Evolutionary conservation across 1,139 yeast species (phyloP), one percentile per base, ranked within the genome.

Genomic region (Pichia sp.): DNA sequence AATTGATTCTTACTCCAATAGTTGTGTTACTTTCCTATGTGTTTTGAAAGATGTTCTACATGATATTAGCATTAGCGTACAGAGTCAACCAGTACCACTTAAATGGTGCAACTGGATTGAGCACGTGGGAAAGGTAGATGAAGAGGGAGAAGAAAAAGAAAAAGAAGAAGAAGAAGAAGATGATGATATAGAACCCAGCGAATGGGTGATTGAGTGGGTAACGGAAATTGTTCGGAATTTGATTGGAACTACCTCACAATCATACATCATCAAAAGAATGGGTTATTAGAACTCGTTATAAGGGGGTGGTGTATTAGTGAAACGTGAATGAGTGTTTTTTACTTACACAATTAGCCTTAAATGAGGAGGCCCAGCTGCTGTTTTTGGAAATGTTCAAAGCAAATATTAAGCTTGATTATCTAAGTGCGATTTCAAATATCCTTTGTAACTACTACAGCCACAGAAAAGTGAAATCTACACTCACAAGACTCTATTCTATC

Each of bases 191-290:
- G 95, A 89, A 59, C 96, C 97, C 11, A 71, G 86, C 40, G 95
- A 85, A 50, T 91, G 98, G 98, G 94, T 91, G n/a, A 72, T 76
- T 40, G 91, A 78, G 45, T 89, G 97, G 97, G 73, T 91, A 32
- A 82, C 77, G 54, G 85, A 84, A 52, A 94, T 95, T 0, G 68
- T 91, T 42, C 77, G 79, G 25, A 70, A 88, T 50, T 71, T 88
- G 26, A 74, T 89, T 48, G 97, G 96, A 9, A 82, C 85, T 1
- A 67, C 85, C 30, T 95, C 96, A 1, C 98, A 91, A 61, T 77
- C 80, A 55, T 91, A 91, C 59, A 95, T 91, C 34, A 78, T 89
- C 40, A 81, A 78, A 60, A 74, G 98, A 61, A 91, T 91, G 97
- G 96, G 95, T 3, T 68, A 70, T 40, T 72, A 39, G 30, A n/a